Conservation (phyloP, 208 protist genomes). For the Sergeia podlipaevii region DNA sequence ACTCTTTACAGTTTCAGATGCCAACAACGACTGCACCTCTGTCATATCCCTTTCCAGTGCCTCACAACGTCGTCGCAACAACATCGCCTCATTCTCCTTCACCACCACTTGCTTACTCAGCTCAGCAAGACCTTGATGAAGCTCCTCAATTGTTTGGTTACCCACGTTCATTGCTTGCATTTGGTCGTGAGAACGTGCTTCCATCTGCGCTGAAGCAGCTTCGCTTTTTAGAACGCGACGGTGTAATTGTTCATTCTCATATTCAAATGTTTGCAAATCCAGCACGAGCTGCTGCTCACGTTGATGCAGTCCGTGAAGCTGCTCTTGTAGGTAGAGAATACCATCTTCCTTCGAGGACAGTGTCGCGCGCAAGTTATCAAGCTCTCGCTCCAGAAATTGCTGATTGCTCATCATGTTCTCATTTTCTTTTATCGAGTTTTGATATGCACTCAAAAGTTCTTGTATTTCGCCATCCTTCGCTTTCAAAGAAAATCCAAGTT, state of each 20-base stretch:
- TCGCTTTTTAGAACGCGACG: constrained; percentile 54
- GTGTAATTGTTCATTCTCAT: constrained; percentile 74
- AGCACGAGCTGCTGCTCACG: constrained; percentile 78
- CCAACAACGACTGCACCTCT: constrained; percentile 24
- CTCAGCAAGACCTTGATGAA: constrained; percentile 75
- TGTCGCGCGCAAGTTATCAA: constrained; percentile 57
- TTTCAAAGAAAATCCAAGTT: constrained; percentile 55
- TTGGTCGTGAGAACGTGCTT: constrained; percentile 41
- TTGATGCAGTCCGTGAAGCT: constrained; percentile 57
- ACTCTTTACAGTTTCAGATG: constrained; percentile 27
- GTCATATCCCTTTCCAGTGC: constrained; percentile 44
- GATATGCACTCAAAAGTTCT: constrained; percentile 70
- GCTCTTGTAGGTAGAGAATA: constrained; percentile 71
- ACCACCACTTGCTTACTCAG: constrained; percentile 77
- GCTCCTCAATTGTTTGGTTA: constrained; percentile 58
- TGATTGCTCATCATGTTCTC: constrained; percentile 46
- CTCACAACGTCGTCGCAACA: constrained; percentile 62
- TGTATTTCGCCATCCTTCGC: constrained; percentile 74
- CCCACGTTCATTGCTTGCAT: constrained; percentile 48
- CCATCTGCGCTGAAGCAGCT: constrained; percentile 24
- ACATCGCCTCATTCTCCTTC: constrained; percentile 74
- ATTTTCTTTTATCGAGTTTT: constrained; percentile 63
- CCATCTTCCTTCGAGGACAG: constrained; percentile 72
- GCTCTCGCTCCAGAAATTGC: constrained; percentile 57
- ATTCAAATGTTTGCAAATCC: constrained; percentile 77